phyloP scores from a whole-genome alignment of 148 eudicot species.

The Limonium bicolor region DNA sequence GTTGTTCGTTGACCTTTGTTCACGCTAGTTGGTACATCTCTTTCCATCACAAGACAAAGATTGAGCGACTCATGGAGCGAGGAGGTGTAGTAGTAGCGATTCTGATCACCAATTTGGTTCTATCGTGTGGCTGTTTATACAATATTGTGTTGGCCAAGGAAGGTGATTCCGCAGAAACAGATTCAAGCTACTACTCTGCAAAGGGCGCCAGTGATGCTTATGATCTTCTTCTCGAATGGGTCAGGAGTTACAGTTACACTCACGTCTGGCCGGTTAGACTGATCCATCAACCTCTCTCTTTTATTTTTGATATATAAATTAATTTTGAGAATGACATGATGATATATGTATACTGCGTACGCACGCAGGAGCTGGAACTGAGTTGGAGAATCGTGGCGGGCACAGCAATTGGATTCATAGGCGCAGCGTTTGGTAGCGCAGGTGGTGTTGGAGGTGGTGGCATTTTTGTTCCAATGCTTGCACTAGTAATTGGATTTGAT shows the following conservation, averaged over 20 bases:
- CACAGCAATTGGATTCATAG: not conserved
- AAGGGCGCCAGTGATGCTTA: too few species aligned
- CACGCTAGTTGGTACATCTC: too few species aligned
- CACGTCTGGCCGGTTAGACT: slow-evolving; percentile 1
- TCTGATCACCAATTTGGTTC: too few species aligned
- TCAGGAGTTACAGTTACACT: not conserved
- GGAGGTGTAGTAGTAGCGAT: too few species aligned
- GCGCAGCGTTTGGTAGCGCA: not conserved
- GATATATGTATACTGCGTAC: not conserved
- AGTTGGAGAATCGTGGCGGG: slow-evolving; percentile 4
- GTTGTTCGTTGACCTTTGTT: too few species aligned
- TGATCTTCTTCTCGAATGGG: not conserved
- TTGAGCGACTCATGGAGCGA: too few species aligned
- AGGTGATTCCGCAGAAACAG: too few species aligned
- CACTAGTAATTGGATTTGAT: slow-evolving; percentile 2
- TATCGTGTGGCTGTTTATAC: too few species aligned
- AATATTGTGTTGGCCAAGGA: too few species aligned
- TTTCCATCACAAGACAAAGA: too few species aligned
- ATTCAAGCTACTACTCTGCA: too few species aligned
- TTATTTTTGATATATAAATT: not conserved
- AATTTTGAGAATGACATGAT: not conserved
- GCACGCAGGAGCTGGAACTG: not conserved
- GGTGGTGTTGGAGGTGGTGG: slow-evolving; percentile 3
- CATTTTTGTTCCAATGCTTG: not conserved
- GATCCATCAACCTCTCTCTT: not conserved